These are phyloP conservation scores for Monosporascus sp. DNA, from an alignment of 2,329 filamentous ascomycete species.

Conservation along the genomic window DNA sequence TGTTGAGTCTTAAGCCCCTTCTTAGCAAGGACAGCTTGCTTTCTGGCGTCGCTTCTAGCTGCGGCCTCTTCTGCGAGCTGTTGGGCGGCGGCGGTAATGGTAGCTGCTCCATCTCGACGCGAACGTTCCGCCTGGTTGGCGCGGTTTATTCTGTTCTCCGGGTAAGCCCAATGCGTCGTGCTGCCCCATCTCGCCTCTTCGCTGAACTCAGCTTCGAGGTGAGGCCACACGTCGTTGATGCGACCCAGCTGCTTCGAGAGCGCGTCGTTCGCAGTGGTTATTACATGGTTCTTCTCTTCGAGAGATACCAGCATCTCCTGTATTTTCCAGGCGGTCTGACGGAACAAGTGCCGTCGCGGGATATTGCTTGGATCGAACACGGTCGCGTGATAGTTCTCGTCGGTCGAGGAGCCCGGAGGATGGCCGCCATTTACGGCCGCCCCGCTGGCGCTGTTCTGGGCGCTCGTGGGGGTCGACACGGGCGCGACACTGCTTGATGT, in stretches of 20 bases:
- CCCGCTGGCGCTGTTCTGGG: constrained; percentile 44
- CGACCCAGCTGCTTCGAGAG: constrained; percentile 79
- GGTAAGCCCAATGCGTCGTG: constrained; percentile 91
- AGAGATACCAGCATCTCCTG: constrained; percentile 83
- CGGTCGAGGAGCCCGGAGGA: constrained; percentile 34
- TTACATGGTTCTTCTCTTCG: constrained; percentile 97
- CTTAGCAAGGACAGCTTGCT: constrained; percentile 74
- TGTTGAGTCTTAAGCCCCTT: constrained; percentile 66
- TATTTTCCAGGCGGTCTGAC: constrained; percentile 71
- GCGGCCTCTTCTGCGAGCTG: constrained; percentile 79
- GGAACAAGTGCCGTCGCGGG: constrained; percentile 67
- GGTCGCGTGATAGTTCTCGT: constrained; percentile 37
- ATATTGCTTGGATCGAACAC: constrained; percentile 55
- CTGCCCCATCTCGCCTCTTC: constrained; percentile 93
- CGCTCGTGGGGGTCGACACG: constrained; percentile 42
- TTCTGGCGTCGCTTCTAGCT: constrained; percentile 75
- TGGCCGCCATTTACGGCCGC: constrained; percentile 30
- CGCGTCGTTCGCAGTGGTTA: constrained; percentile 86
- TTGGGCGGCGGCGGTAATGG: constrained; percentile 71
- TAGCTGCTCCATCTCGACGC: constrained; percentile 71
- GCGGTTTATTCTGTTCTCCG: constrained; percentile 67
- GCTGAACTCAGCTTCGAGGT: constrained; percentile 84
- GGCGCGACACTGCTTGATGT: constrained; percentile 36
- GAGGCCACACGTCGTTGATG: constrained; percentile 80
- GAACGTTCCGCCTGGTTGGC: constrained; percentile 67